Evolutionary conservation across 2,329 filamentous ascomycete species (phyloP), one percentile per base, ranked within the genome.

Genomic region (Talaromyces amestolkiae): DNA sequence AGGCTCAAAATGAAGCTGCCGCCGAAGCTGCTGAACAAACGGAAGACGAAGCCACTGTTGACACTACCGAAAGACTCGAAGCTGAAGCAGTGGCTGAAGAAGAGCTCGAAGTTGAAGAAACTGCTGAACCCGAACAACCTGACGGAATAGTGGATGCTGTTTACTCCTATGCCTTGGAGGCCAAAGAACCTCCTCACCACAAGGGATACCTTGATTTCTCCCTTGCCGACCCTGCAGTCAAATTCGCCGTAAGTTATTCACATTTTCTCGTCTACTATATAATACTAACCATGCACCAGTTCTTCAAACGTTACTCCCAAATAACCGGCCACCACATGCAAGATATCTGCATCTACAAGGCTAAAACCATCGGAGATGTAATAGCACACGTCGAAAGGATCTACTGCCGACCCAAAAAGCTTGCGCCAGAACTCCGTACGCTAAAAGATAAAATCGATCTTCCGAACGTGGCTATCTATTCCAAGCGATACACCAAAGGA

Each of bases 231-330:
- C 77, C 81, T 1, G 76, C 81, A 47, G 74, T 91, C 69, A 92
- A 91, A 75, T 93, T 95, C 81, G 87, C 88, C 65, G 91, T 95
- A 85, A 69, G 89, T 83, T 19, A n/a, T 45, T 33, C 3, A 1
- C 35, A 45, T 33, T 10, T 9, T 19, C 15, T 45, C 22, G 33
- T 31, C 19, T n/a, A 56, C 33, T 15, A 22, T 3, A 6, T 2
- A 39, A 56, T 37, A 49, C 33, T 65, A 24, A 65, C 31, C 6
- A n/a, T 17, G 37, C 24, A 37, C 31, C 70, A 97, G 93, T 84
- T 95, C 69, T 81, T 89, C 72, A 96, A 97, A 80, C 89, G 92
- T 66, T 81, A 93, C 67, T 87, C 90, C 76, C 91, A 95, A 76
- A 83, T 96, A 67, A 93, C 90, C n/a, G 91, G 92, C 67, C 86